Conservation (phyloP, 352 stramenopile species). For the Blastocystis sp. region DNA sequence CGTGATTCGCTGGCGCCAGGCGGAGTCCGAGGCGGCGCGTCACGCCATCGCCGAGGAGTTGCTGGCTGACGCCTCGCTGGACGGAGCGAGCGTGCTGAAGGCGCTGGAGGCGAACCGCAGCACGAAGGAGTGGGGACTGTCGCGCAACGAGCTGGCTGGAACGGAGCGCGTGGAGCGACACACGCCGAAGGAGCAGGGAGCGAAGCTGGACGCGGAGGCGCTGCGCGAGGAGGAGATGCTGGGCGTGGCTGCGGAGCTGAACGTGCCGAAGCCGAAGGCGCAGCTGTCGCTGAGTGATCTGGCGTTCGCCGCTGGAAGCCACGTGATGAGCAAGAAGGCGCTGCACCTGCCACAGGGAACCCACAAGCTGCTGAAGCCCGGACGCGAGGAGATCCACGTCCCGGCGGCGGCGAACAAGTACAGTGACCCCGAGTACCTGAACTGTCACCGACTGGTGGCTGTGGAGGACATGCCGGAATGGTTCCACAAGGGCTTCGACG, state of each 20-base stretch:
- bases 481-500: conserved; percentile 84
- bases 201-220: background rate
- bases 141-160: background rate
- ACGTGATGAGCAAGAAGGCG: conserved; percentile 95
- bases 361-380: conserved; percentile 90
- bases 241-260: background rate
- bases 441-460: background rate
- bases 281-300: conserved; percentile 85
- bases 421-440: background rate
- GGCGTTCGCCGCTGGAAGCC: conserved; percentile 76
- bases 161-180: conserved; percentile 15
- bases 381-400: conserved; percentile 96
- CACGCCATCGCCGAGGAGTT: conserved; percentile 79
- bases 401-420: conserved; percentile 70
- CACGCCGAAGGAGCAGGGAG: background rate
- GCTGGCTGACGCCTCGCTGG: conserved; percentile 56
- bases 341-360: conserved; percentile 85
- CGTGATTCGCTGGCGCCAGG: conserved; percentile 88
- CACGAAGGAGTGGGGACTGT: background rate
- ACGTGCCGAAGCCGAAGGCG: conserved; percentile 64
- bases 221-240: background rate
- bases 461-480: conserved; percentile 69
- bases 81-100: conserved; percentile 75
- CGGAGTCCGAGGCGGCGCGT: conserved; percentile 78
- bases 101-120: conserved; percentile 66